Percentiles rank a stretch among this genome's conserved stretches.
phyloP scores from a whole-genome alignment of 1,284 basidiomycete genomes.

The Papiliotrema nemorosa region DNA sequence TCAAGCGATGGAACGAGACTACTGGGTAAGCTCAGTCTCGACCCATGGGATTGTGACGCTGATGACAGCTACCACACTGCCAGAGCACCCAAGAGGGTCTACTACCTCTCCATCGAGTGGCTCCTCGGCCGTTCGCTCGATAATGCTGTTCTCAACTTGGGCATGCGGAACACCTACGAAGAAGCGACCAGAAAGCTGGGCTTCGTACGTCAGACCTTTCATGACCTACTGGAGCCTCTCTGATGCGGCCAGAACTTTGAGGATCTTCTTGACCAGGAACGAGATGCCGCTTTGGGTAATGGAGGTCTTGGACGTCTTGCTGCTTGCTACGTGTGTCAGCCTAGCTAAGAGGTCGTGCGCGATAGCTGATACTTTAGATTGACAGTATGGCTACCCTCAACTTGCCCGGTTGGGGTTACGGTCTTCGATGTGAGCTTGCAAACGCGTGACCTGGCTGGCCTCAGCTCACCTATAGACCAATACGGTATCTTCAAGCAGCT shows the following conservation, averaged over 20 bases:
- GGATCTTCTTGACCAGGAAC: slow-evolving; percentile 77
- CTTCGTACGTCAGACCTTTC: slow-evolving; percentile 35
- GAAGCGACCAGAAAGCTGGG: slow-evolving; percentile 70
- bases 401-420: slow-evolving; percentile 83
- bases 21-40: slow-evolving; percentile 23
- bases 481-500: slow-evolving; percentile 95
- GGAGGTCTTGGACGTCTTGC: slow-evolving; percentile 80
- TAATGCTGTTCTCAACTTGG: slow-evolving; percentile 82
- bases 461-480: slow-evolving; percentile 54
- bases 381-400: slow-evolving; percentile 65
- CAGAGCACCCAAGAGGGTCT: slow-evolving; percentile 57
- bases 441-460: background rate
- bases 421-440: slow-evolving; percentile 55
- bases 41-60: background rate
- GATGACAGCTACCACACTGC: slow-evolving; percentile 41
- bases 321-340: slow-evolving; percentile 70
- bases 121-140: slow-evolving; percentile 78
- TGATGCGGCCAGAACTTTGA: slow-evolving; percentile 58
- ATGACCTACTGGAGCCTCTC: background rate
- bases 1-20: slow-evolving; percentile 53
- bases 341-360: background rate
- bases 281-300: slow-evolving; percentile 85
- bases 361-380: slow-evolving; percentile 25
- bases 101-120: slow-evolving; percentile 78
- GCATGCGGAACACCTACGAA: slow-evolving; percentile 69